Conservation (phyloP, 2,329 filamentous ascomycete species). For the Septoria linicola region DNA sequence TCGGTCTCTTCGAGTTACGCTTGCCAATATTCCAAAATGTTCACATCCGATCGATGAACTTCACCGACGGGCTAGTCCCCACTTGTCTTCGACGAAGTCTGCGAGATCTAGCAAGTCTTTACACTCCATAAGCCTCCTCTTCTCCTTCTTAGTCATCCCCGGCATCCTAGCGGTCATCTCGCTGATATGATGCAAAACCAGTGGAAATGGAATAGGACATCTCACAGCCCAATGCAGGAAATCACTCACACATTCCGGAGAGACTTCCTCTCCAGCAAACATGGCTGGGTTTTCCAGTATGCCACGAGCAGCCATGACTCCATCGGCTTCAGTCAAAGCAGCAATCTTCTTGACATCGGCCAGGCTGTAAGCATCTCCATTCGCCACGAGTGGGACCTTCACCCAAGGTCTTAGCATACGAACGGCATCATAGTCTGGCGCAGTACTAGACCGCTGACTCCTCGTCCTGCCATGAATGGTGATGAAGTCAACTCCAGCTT, state of each 20-base stretch:
- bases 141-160: conserved; percentile 51
- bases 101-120: conserved; percentile 37
- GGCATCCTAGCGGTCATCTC: conserved; percentile 64
- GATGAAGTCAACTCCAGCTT: conserved; percentile 64
- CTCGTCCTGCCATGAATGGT: conserved; percentile 68
- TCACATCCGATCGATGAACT: too few species aligned
- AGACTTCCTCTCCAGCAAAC: conserved; percentile 60
- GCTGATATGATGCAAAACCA: conserved; percentile 64
- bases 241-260: conserved; percentile 61
- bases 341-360: conserved; percentile 38
- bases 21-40: too few species aligned
- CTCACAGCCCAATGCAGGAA: conserved; percentile 61
- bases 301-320: conserved; percentile 70
- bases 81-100: conserved; percentile 37
- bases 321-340: conserved; percentile 37
- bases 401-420: conserved; percentile 53
- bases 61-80: conserved; percentile 15
- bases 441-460: conserved; percentile 59
- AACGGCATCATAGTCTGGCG: conserved; percentile 63
- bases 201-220: conserved; percentile 60
- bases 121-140: conserved; percentile 33
- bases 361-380: conserved; percentile 67
- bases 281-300: conserved; percentile 67
- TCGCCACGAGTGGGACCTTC: conserved; percentile 63
- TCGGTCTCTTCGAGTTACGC: too few species aligned